Conservation (phyloP, 1,284 basidiomycete species). For the Anthracocystis walkeri region DNA sequence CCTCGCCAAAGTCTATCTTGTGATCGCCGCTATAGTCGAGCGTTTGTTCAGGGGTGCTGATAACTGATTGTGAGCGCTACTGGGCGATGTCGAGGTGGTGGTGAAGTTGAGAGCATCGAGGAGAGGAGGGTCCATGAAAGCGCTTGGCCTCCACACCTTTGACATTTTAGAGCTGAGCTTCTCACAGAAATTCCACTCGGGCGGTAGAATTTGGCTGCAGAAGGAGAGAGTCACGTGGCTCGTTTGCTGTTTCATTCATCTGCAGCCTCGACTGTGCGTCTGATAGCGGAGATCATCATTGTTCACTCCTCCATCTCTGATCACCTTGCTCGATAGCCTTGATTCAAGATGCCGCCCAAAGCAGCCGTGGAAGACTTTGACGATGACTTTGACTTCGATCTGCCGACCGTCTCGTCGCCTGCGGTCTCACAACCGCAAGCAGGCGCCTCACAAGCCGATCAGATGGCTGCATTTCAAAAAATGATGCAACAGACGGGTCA, state of each 20-base stretch:
- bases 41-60: background rate
- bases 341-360: slow-evolving; percentile 50
- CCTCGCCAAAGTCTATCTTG: background rate
- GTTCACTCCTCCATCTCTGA: background rate
- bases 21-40: background rate
- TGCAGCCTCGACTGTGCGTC: slow-evolving; percentile 20
- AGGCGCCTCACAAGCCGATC: slow-evolving; percentile 42
- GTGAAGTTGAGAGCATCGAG: background rate
- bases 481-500: slow-evolving; percentile 65
- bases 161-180: background rate
- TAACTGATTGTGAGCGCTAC: background rate
- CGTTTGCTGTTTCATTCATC: slow-evolving; percentile 9
- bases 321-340: background rate
- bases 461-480: slow-evolving; percentile 59
- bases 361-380: slow-evolving; percentile 67
- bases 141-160: slow-evolving; percentile 21
- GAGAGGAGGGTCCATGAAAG: background rate
- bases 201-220: slow-evolving; percentile 13
- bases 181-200: slow-evolving; percentile 32
- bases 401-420: slow-evolving; percentile 55
- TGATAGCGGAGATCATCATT: background rate
- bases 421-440: slow-evolving; percentile 33
- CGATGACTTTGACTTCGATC: slow-evolving; percentile 68
- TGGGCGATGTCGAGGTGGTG: background rate
- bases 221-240: slow-evolving; percentile 28